Evolutionary conservation across 768 basidiomycete species (phyloP).

Genomic region (Pleurotus citrinopileatus): DNA sequence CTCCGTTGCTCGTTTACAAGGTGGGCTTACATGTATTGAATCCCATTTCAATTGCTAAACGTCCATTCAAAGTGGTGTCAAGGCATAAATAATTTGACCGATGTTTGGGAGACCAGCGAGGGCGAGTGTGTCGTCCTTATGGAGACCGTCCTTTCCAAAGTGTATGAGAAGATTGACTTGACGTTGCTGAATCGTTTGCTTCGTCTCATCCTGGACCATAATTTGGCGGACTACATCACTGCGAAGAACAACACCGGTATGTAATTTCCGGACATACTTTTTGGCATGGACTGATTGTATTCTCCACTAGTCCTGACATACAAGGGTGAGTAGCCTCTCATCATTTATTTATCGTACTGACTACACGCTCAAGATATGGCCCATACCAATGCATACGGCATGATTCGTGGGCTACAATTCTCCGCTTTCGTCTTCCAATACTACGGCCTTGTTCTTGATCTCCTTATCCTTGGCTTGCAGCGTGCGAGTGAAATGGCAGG

Average conservation of each 20-base stretch:
- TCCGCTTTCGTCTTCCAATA: slow-evolving; percentile 99
- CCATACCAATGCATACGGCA: slow-evolving; percentile 94
- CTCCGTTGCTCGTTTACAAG: slow-evolving; percentile 95
- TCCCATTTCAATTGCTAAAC: neutral
- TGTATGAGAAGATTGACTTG: slow-evolving; percentile 98
- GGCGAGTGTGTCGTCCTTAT: slow-evolving; percentile 98
- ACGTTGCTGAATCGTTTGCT: slow-evolving; percentile 94
- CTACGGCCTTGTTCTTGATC: slow-evolving; percentile 92
- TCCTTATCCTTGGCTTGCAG: slow-evolving; percentile 95
- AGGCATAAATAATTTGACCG: slow-evolving; percentile 97
- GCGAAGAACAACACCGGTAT: slow-evolving; percentile 93
- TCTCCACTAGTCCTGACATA: slow-evolving; percentile 79
- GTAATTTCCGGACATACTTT: slow-evolving; percentile 13
- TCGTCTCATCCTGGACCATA: slow-evolving; percentile 96
- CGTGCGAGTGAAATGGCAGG: slow-evolving; percentile 99
- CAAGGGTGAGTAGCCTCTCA: slow-evolving; percentile 48
- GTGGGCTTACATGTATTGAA: slow-evolving; percentile 19
- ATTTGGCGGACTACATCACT: slow-evolving; percentile 98
- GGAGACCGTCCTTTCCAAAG: slow-evolving; percentile 97
- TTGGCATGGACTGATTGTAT: slow-evolving; percentile 7
- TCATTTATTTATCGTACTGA: neutral
- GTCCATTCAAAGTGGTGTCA: slow-evolving; percentile 76
- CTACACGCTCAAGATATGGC: slow-evolving; percentile 66
- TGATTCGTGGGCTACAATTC: slow-evolving; percentile 97
- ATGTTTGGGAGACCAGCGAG: slow-evolving; percentile 97